These are phyloP conservation scores for Suillus subalutaceus DNA, from an alignment of 768 basidiomycete species.

Conservation along the genomic window DNA sequence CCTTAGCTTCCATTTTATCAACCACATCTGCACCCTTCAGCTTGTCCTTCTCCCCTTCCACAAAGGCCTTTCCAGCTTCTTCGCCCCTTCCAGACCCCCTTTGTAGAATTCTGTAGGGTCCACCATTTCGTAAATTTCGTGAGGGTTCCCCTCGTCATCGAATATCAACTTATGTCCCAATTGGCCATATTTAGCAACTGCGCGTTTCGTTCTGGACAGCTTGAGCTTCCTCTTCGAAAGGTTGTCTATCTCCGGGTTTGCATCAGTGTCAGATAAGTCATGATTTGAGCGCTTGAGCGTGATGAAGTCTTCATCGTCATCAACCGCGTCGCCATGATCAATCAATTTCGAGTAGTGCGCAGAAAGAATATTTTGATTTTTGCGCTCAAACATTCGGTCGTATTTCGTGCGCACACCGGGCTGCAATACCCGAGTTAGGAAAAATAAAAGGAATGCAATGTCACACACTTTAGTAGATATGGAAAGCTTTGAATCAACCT, in stretches of 20 bases:
- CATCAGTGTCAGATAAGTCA: slow-evolving; percentile 48
- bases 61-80: slow-evolving; percentile 69
- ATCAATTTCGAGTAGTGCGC: slow-evolving; percentile 89
- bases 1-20: slow-evolving; percentile 84
- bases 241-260: slow-evolving; percentile 44
- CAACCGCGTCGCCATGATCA: slow-evolving; percentile 56
- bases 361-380: slow-evolving; percentile 91
- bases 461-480: slow-evolving; percentile 41
- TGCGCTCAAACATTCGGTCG: slow-evolving; percentile 96
- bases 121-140: slow-evolving; percentile 83
- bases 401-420: slow-evolving; percentile 83
- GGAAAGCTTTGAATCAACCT: slow-evolving; percentile 29
- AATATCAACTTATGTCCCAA: slow-evolving; percentile 79
- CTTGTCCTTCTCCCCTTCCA: slow-evolving; percentile 71
- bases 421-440: slow-evolving; percentile 23
- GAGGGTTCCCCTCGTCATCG: slow-evolving; percentile 83
- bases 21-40: slow-evolving; percentile 68
- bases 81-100: slow-evolving; percentile 65
- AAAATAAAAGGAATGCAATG: not conserved
- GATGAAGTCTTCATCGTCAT: slow-evolving; percentile 82
- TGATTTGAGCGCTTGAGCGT: slow-evolving; percentile 93
- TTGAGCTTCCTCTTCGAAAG: slow-evolving; percentile 90
- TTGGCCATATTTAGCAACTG: slow-evolving; percentile 61
- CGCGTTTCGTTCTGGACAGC: slow-evolving; percentile 72
- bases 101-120: slow-evolving; percentile 73